These are phyloP conservation scores for Lotus japonicus DNA, from an alignment of 306 rosid species.

Conservation along the genomic window DNA sequence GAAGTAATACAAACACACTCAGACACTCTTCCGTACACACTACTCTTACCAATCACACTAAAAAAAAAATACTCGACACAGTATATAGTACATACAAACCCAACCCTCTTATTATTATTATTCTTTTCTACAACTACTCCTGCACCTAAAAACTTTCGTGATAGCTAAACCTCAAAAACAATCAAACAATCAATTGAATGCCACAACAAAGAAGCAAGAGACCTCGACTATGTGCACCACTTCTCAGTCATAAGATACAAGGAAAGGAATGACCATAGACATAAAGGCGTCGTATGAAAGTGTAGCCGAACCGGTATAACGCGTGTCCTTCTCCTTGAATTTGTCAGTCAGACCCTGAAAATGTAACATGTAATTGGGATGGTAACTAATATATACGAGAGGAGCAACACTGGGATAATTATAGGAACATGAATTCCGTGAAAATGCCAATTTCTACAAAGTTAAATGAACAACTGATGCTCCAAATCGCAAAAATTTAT, in stretches of 20 bases:
- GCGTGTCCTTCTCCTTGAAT: conserved; percentile 76
- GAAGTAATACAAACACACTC: too few relatives aligned
- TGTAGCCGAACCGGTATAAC: conserved; percentile 58
- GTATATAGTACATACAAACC: too few relatives aligned
- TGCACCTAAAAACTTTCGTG: background rate
- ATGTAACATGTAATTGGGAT: conserved; percentile 5
- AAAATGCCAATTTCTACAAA: background rate
- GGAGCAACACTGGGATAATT: background rate
- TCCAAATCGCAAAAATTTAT: background rate
- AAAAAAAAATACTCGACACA: too few relatives aligned
- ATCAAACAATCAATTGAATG: conserved; percentile 35
- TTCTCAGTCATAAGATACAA: conserved; percentile 62
- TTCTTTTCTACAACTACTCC: too few relatives aligned
- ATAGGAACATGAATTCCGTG: background rate
- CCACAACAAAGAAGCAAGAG: conserved; percentile 11
- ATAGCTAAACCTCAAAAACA: conserved; percentile 20
- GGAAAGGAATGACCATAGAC: conserved; percentile 79
- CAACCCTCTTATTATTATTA: too few relatives aligned
- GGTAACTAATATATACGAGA: background rate
- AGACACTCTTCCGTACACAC: too few relatives aligned
- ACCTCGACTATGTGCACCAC: background rate
- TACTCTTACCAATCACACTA: too few relatives aligned
- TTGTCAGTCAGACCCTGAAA: conserved; percentile 91
- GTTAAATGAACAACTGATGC: background rate
- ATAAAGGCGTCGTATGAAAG: conserved; percentile 58